These are phyloP conservation scores for Aspergillus kassunensis DNA, from an alignment of 495 filamentous ascomycete genomes.

Conservation along the genomic window DNA sequence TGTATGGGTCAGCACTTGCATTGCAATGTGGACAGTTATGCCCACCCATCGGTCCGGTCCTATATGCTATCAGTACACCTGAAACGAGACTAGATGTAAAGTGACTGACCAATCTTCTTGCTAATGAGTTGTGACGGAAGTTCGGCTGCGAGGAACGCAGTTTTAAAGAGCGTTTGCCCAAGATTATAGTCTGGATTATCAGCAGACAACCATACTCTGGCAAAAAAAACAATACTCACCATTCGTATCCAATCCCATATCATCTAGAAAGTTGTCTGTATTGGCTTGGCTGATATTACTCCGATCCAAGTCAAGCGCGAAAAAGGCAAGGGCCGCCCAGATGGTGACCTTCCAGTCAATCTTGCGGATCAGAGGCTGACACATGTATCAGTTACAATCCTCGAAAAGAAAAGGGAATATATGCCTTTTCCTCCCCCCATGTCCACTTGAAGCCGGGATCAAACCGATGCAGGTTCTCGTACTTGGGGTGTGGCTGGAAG, in stretches of 20 bases:
- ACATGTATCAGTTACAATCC: neutral
- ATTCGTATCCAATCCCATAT: constrained; percentile 50
- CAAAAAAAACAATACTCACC: constrained; percentile 21
- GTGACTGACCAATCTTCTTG: constrained; percentile 53
- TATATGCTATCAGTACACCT: constrained; percentile 21
- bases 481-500: neutral
- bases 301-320: constrained; percentile 54
- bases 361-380: constrained; percentile 7
- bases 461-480: constrained; percentile 1
- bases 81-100: neutral
- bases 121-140: constrained; percentile 69
- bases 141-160: constrained; percentile 63
- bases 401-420: neutral
- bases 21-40: neutral
- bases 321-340: constrained; percentile 54
- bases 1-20: neutral
- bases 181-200: constrained; percentile 60
- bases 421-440: neutral
- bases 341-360: constrained; percentile 35
- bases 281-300: constrained; percentile 54
- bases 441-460: neutral
- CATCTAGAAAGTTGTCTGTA: constrained; percentile 51
- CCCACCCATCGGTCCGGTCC: constrained; percentile 59
- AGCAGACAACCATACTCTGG: constrained; percentile 18
- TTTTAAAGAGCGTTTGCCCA: constrained; percentile 67